phyloP scores from a whole-genome alignment of 345 rosid genomes.

The Aquilaria sinensis region DNA sequence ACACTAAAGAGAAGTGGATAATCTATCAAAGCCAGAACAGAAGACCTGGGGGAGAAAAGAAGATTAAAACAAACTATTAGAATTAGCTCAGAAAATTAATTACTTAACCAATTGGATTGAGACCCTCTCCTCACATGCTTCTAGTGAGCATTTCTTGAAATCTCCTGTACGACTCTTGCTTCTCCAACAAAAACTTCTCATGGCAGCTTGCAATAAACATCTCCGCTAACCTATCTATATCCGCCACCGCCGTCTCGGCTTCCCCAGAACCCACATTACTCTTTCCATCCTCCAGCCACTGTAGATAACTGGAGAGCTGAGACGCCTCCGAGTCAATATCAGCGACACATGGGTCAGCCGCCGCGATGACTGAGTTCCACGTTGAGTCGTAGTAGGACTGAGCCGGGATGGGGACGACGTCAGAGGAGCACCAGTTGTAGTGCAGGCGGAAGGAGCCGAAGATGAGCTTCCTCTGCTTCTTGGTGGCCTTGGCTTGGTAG shows the following conservation, averaged over 20 bases:
- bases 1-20: neutral
- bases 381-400: conserved; percentile 49
- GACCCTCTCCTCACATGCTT: conserved; percentile 35
- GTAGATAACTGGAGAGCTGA: conserved; percentile 57
- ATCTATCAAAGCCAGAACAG: neutral
- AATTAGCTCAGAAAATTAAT: neutral
- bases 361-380: conserved; percentile 34
- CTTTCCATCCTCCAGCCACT: conserved; percentile 55
- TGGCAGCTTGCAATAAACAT: conserved; percentile 75
- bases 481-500: conserved; percentile 31
- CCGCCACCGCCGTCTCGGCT: conserved; percentile 27
- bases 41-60: conserved; percentile 9
- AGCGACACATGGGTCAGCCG: conserved; percentile 20
- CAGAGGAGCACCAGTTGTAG: conserved; percentile 89
- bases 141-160: conserved; percentile 75
- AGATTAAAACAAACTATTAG: neutral
- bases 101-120: no score
- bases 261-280: neutral
- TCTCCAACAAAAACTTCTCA: conserved; percentile 88
- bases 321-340: conserved; percentile 18
- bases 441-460: conserved; percentile 86
- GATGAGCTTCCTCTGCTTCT: conserved; percentile 40
- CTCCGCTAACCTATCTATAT: conserved; percentile 81
- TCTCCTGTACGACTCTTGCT: conserved; percentile 92
- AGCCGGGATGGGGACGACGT: conserved; percentile 52